Base-by-base conservation (phyloP, 2,329 filamentous ascomycete genomes). In the Calonectria hongkongensis region DNA sequence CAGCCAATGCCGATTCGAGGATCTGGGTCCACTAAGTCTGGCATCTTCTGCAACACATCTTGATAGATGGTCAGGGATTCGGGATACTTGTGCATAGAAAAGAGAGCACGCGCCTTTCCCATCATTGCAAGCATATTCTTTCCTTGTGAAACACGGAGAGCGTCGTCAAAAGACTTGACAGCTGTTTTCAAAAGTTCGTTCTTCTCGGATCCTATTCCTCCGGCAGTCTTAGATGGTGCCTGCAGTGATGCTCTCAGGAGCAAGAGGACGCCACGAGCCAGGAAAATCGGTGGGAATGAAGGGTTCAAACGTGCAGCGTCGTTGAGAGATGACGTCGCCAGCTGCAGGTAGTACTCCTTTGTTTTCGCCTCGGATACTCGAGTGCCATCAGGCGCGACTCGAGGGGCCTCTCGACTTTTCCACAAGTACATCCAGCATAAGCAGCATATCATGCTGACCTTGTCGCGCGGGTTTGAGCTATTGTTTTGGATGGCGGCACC, bases 251-350 rank as follows among this genome's bases (percentile, higher is more conserved):
- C 95, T 80, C 94, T 94, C 27, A 99, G 90, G 9, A 99, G 92
- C 72, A 94, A 93, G 51, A 98, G 89, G 41, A 98, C 96, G 68
- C 97, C 97, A 54, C 96, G 93, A 25, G 96, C 96, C 63, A 99
- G 91, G 81, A 96, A 97, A 1, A 98, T 91, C 43, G 97, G 96
- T 7, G 96, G 94, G 77, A 97, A 98, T 0, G 95, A 93, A 12
- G 97, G 96, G 83, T 97, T 98, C 81, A 98, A 94, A 72, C 96
- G 93, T 25, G 94, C 94, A n/a, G 97, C 96, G 80, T 98, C 97
- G 85, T 99, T 99, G 74, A 99, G 89, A 1, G 94, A 96, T 56
- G 92, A 91, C 2, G 96, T 98, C n/a, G 96, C 96, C 64, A 94
- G 90, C 82, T 97, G 94, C 43, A 99, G 91, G 84, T 96, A 99